Percentiles rank a stretch among this genome's conserved stretches.
phyloP scores from a whole-genome alignment of 2,329 filamentous ascomycete species.

The Neofusicoccum sp. region DNA sequence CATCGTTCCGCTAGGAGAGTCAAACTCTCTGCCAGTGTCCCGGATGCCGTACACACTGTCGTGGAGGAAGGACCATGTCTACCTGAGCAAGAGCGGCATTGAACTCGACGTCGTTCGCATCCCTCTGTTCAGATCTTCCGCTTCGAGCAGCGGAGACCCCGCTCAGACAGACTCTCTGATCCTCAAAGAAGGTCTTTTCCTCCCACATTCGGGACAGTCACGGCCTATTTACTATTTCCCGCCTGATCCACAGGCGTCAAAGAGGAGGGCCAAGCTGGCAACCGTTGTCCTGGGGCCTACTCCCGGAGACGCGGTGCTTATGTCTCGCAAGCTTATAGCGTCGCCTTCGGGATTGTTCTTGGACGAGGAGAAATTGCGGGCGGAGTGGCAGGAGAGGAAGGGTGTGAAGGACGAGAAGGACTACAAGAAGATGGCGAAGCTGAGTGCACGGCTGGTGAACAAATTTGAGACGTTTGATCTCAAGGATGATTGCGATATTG shows the following conservation, averaged over 20 bases:
- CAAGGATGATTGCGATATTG: conserved; percentile 21
- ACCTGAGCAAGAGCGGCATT: conserved; percentile 12
- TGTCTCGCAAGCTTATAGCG: not conserved
- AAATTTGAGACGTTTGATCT: conserved; percentile 20
- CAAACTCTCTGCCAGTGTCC: conserved; percentile 6
- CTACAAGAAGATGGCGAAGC: not conserved
- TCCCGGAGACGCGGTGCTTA: not conserved
- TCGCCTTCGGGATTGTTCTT: conserved; percentile 16
- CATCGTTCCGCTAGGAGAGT: conserved; percentile 15
- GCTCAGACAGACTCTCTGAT: not conserved
- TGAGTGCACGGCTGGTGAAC: conserved; percentile 12
- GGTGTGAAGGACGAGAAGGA: not conserved
- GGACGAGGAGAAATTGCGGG: conserved; percentile 2
- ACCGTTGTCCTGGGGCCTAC: conserved; percentile 5
- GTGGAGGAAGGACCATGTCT: conserved; percentile 18
- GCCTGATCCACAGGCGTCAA: not conserved
- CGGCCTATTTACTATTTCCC: conserved; percentile 7
- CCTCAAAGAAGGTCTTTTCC: conserved; percentile 13
- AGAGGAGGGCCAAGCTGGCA: not conserved
- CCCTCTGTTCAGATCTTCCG: conserved; percentile 4
- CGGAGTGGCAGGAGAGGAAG: conserved; percentile 8
- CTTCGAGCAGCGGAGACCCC: not conserved
- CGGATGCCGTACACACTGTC: conserved; percentile 16
- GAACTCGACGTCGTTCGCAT: conserved; percentile 2
- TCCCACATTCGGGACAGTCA: not conserved